Percentiles rank a stretch among this genome's conserved stretches.
These are phyloP conservation scores for Microcos paniculata DNA, from an alignment of 345 rosid genomes.

Conservation along the genomic window DNA sequence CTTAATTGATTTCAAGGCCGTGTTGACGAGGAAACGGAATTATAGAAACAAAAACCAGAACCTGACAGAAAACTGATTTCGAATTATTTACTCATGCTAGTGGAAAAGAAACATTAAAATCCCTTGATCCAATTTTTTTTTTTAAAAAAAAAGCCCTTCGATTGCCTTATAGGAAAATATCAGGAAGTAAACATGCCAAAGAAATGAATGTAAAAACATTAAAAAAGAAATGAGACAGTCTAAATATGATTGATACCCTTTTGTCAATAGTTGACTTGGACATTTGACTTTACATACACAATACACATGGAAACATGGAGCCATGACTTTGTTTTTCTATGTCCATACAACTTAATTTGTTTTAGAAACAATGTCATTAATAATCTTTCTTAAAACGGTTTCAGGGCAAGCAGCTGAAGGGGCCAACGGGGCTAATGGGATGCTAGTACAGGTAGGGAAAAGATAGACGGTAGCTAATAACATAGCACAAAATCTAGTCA, in stretches of 20 bases:
- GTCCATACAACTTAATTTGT: not conserved
- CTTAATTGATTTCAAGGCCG: not conserved
- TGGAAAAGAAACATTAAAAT: not conserved
- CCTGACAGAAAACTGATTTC: not conserved
- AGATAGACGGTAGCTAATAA: not conserved
- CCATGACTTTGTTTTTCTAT: not conserved
- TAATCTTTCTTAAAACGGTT: not conserved
- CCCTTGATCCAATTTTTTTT: no score
- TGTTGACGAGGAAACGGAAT: not conserved
- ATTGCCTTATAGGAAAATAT: no score
- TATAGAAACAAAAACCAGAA: not conserved
- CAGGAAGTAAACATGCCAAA: no score
- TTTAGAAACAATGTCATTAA: not conserved
- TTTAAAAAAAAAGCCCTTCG: no score
- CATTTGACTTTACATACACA: not conserved
- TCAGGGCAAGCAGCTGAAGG: conserved; percentile 22
- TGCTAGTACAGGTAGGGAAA: not conserved
- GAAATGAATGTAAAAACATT: not conserved
- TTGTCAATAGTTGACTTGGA: not conserved
- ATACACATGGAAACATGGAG: not conserved
- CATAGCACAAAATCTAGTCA: not conserved
- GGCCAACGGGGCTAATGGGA: conserved; percentile 16
- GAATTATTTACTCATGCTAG: not conserved
- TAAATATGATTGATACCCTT: not conserved
- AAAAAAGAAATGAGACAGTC: no score